These are phyloP conservation scores for Cyclotella sp. DNA, from an alignment of 108 stramenopile species.

Conservation along the genomic window DNA sequence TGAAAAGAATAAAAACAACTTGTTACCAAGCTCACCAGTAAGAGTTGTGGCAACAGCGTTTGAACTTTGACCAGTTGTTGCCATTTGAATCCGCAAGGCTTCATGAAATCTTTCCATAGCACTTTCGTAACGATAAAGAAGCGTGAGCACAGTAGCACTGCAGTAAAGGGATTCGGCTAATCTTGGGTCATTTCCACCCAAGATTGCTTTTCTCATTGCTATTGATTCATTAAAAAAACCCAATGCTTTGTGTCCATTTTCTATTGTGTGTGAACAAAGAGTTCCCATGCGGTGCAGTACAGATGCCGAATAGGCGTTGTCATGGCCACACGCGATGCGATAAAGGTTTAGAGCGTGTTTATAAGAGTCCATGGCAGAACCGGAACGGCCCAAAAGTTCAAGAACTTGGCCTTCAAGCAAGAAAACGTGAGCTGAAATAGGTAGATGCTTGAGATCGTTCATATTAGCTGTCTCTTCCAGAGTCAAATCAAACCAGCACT, in stretches of 20 bases:
- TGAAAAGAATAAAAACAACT: background rate
- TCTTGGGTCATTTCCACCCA: conserved; percentile 38
- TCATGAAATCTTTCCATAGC: conserved; percentile 58
- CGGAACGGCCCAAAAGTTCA: conserved; percentile 33
- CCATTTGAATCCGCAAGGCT: conserved; percentile 53
- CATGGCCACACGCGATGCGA: conserved; percentile 39
- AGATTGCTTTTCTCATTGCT: conserved; percentile 29
- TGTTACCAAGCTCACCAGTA: conserved; percentile 20
- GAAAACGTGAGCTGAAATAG: conserved; percentile 41
- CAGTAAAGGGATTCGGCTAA: conserved; percentile 48
- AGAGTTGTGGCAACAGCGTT: conserved; percentile 51
- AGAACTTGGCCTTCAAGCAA: conserved; percentile 43
- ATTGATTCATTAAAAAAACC: conserved; percentile 47
- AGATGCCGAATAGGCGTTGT: conserved; percentile 43
- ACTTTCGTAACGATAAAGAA: conserved; percentile 37
- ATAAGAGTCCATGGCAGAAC: conserved; percentile 39
- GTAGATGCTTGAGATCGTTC: conserved; percentile 44
- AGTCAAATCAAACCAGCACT: conserved; percentile 44
- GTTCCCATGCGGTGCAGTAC: conserved; percentile 49
- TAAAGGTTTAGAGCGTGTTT: conserved; percentile 44
- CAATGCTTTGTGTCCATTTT: conserved; percentile 36
- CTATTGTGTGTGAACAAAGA: conserved; percentile 18
- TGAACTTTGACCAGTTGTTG: conserved; percentile 29
- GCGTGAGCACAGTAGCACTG: conserved; percentile 47
- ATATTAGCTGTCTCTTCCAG: conserved; percentile 11